These are phyloP conservation scores for Acanthamoeba triangularis DNA, from an alignment of 208 protist species.

Conservation along the genomic window DNA sequence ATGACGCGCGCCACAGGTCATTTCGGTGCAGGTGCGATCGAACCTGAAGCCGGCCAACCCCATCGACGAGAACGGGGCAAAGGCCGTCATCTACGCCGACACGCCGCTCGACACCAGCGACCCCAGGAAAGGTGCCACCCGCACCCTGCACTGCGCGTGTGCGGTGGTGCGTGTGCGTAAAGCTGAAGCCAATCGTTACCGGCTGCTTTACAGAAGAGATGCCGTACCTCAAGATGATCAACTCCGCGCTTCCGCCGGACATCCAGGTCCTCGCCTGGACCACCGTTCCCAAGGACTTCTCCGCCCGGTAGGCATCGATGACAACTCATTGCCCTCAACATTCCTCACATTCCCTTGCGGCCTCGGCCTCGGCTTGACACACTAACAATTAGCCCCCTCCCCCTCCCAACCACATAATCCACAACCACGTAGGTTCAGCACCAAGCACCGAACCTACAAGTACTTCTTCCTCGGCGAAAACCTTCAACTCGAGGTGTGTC, in stretches of 20 bases:
- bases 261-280: slow-evolving; percentile 97
- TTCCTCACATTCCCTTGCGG: background rate
- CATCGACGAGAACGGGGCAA: background rate
- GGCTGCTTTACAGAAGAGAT: slow-evolving; percentile 85
- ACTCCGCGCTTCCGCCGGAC: slow-evolving; percentile 95
- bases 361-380: no score
- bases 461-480: slow-evolving; percentile 88
- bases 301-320: slow-evolving; percentile 84
- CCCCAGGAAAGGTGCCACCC: background rate
- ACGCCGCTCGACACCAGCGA: slow-evolving; percentile 23
- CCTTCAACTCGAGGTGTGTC: slow-evolving; percentile 85
- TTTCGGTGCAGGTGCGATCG: slow-evolving; percentile 83
- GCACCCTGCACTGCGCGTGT: no score
- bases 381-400: no score
- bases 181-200: background rate
- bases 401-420: no score
- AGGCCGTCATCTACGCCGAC: background rate
- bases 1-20: background rate
- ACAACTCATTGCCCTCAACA: background rate
- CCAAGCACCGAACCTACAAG: slow-evolving; percentile 93
- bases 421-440: slow-evolving; percentile 78
- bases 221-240: slow-evolving; percentile 97
- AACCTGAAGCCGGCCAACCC: slow-evolving; percentile 70
- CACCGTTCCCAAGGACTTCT: slow-evolving; percentile 94
- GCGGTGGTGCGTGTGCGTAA: background rate